phyloP scores from a whole-genome alignment of 345 rosid genomes.

The sweet orange (Citrus sinensis) region DNA sequence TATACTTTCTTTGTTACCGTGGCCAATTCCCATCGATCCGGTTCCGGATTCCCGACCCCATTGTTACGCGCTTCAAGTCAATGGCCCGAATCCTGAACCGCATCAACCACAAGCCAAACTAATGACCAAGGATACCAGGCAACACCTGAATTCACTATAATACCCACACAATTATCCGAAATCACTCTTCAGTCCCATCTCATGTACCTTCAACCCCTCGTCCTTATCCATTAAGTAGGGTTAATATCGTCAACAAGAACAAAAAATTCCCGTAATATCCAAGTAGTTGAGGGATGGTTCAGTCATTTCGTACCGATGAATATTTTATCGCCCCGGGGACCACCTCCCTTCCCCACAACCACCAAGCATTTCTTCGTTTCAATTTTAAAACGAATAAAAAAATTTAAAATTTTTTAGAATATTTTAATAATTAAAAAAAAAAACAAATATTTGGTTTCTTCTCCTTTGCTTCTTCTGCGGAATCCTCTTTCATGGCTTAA shows the following conservation, averaged over 20 bases:
- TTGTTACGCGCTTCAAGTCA: conserved; percentile 8
- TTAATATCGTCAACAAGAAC: conserved; percentile 9
- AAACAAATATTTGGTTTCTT: conserved; percentile 38
- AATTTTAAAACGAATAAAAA: not conserved
- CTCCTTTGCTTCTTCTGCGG: conserved; percentile 47
- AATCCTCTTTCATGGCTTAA: conserved; percentile 44
- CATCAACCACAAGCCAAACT: not conserved
- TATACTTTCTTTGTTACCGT: not conserved
- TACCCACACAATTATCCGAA: too few species aligned
- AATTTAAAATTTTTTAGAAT: conserved; percentile 12
- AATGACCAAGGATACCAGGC: not conserved
- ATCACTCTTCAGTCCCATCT: too few species aligned
- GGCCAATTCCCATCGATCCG: not conserved
- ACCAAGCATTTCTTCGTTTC: conserved; percentile 44
- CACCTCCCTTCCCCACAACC: conserved; percentile 53
- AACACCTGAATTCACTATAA: not conserved
- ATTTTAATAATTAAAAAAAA: conserved; percentile 1
- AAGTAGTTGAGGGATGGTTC: conserved; percentile 11
- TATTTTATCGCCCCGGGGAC: conserved; percentile 34
- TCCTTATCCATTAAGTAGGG: conserved; percentile 18
- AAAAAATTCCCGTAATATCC: conserved; percentile 9
- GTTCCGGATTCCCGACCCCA: not conserved
- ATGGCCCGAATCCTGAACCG: conserved; percentile 8
- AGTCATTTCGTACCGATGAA: conserved; percentile 3
- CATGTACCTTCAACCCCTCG: not conserved